phyloP scores from a whole-genome alignment of 2,329 filamentous ascomycete species.

The Fusarium sp. region DNA sequence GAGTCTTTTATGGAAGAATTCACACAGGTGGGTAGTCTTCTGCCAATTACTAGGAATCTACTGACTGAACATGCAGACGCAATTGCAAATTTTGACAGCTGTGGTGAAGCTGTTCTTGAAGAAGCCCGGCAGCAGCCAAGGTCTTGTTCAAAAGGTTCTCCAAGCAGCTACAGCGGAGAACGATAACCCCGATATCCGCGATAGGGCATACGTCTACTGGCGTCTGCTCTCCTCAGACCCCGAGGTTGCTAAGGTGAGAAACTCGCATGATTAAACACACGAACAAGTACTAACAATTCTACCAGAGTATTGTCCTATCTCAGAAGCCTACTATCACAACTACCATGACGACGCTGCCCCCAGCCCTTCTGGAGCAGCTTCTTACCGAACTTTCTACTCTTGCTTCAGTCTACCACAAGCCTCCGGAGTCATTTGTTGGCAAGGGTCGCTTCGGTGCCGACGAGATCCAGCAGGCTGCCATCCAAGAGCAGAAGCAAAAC shows the following conservation, averaged over 20 bases:
- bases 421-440: constrained; percentile 96
- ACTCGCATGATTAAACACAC: neutral
- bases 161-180: constrained; percentile 94
- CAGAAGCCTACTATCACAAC: constrained; percentile 94
- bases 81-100: constrained; percentile 95
- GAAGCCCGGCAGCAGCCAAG: constrained; percentile 92
- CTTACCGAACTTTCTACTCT: constrained; percentile 92
- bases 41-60: neutral
- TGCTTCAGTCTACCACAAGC: constrained; percentile 98
- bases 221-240: constrained; percentile 92
- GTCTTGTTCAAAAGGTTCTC: constrained; percentile 92
- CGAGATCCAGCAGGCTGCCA: constrained; percentile 93
- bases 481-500: constrained; percentile 95
- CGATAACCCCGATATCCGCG: constrained; percentile 97
- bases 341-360: constrained; percentile 90
- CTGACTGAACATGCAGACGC: constrained; percentile 71
- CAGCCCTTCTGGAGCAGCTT: constrained; percentile 87
- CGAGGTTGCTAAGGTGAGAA: constrained; percentile 82
- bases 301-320: constrained; percentile 84
- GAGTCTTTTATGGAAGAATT: constrained; percentile 97
- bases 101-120: constrained; percentile 98
- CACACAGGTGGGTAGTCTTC: constrained; percentile 75
- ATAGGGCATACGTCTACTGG: constrained; percentile 99
- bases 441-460: constrained; percentile 95
- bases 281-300: constrained; percentile 8